A percentile compares a stretch with the other conserved stretches of the same genome.
phyloP scores from a whole-genome alignment of 768 basidiomycete species.

The Russula sp. region DNA sequence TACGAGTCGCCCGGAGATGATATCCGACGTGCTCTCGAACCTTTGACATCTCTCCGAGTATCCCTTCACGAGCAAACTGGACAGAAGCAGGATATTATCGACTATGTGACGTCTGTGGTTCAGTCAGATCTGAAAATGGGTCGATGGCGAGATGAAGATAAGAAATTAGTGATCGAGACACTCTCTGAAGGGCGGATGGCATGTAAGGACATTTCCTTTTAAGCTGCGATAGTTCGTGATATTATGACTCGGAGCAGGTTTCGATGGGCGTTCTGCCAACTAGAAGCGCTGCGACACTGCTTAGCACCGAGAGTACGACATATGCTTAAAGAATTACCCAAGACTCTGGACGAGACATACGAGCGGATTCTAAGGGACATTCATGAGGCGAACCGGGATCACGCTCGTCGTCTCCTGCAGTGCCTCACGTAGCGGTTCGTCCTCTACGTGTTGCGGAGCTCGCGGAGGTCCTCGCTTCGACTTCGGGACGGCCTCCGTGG shows the following conservation, averaged over 20 bases:
- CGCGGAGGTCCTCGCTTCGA: slow-evolving; percentile 1
- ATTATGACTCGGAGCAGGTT: neutral
- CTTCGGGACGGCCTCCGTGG: neutral
- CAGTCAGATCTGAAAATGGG: neutral
- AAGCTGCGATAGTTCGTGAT: neutral
- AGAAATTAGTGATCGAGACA: neutral
- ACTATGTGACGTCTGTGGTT: neutral
- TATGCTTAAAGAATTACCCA: slow-evolving; percentile 2
- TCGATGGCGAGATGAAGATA: slow-evolving; percentile 1
- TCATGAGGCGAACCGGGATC: slow-evolving; percentile 3
- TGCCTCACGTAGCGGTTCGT: slow-evolving; percentile 1
- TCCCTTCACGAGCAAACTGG: slow-evolving; percentile 8
- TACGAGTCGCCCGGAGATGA: slow-evolving; percentile 3
- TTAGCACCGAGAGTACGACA: neutral
- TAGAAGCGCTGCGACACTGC: neutral
- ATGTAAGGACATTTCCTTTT: neutral
- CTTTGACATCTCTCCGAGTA: neutral
- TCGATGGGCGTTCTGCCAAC: neutral
- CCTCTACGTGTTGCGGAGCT: slow-evolving; percentile 8
- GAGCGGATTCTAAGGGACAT: slow-evolving; percentile 1
- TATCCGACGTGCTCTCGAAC: neutral
- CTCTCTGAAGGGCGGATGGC: slow-evolving; percentile 3
- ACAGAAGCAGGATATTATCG: slow-evolving; percentile 1
- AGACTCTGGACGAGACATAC: slow-evolving; percentile 5
- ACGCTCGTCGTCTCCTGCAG: slow-evolving; percentile 2